These are phyloP conservation scores for Candida khao-thaluensis DNA, from an alignment of 805 yeast genomes.

Conservation along the genomic window DNA sequence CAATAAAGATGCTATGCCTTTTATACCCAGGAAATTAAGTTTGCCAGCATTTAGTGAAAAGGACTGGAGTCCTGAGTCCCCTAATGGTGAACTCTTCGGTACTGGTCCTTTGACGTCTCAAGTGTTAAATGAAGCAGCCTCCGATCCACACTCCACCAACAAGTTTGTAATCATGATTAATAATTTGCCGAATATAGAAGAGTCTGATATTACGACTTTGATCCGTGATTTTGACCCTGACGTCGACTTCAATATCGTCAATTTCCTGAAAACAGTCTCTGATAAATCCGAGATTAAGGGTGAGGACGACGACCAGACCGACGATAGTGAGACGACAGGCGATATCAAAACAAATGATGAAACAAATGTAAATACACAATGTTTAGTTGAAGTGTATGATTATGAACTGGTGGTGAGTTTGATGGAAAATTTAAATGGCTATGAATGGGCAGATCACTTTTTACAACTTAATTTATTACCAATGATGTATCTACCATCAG, in stretches of 20 bases:
- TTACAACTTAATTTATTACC: conserved; percentile 18
- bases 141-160: too few relatives aligned
- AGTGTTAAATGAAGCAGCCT: too few relatives aligned
- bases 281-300: conserved; percentile 6
- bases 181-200: conserved; percentile 10
- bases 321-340: conserved; percentile 1
- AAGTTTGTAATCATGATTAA: neutral
- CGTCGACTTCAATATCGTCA: conserved; percentile 7
- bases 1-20: conserved; percentile 24
- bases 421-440: conserved; percentile 22
- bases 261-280: conserved; percentile 3
- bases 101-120: too few relatives aligned
- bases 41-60: neutral
- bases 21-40: conserved; percentile 16
- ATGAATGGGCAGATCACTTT: conserved; percentile 21
- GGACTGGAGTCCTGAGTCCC: neutral
- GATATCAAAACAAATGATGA: neutral
- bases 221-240: conserved; percentile 6
- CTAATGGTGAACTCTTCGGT: too few relatives aligned
- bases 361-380: neutral
- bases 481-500: neutral
- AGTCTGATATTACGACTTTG: conserved; percentile 17
- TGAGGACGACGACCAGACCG: conserved; percentile 1
- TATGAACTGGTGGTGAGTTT: conserved; percentile 6
- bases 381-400: conserved; percentile 8